These are phyloP conservation scores for Alternaria incomplexa DNA, from an alignment of 2,329 filamentous ascomycete genomes.

Conservation along the genomic window DNA sequence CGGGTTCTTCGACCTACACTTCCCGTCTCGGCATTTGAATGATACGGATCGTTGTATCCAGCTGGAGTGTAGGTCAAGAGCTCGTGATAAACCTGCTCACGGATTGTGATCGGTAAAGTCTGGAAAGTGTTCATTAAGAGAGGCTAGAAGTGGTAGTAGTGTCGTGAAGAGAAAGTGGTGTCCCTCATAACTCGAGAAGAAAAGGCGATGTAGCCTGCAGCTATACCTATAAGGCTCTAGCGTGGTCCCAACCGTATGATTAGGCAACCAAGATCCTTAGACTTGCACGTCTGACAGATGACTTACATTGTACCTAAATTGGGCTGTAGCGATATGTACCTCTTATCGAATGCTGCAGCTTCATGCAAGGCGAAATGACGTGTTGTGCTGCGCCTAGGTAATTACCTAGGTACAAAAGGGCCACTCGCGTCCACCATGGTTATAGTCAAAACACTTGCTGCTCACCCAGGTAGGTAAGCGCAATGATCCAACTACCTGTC, in stretches of 20 bases:
- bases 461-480: neutral
- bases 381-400: neutral
- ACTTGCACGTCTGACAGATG: neutral
- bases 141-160: neutral
- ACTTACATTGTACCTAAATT: neutral
- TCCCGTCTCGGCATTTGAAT: neutral
- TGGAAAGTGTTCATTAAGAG: neutral
- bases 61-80: slow-evolving; percentile 1
- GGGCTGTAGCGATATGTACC: neutral
- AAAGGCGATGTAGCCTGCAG: neutral
- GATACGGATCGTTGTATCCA: neutral
- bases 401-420: slow-evolving; percentile 3
- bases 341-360: neutral
- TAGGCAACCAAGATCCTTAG: neutral
- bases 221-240: slow-evolving; percentile 36
- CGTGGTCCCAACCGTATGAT: slow-evolving; percentile 23
- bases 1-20: neutral
- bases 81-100: slow-evolving; percentile 5
- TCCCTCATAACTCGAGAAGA: neutral
- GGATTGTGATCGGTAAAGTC: slow-evolving; percentile 1
- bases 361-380: neutral
- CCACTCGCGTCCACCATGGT: neutral
- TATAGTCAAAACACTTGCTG: neutral
- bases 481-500: neutral
- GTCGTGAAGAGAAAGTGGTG: neutral